A percentile compares a stretch with the other conserved stretches of the same genome.
These are phyloP conservation scores for Gnetum montanum DNA, from an alignment of 75 land plant species.

Conservation along the genomic window DNA sequence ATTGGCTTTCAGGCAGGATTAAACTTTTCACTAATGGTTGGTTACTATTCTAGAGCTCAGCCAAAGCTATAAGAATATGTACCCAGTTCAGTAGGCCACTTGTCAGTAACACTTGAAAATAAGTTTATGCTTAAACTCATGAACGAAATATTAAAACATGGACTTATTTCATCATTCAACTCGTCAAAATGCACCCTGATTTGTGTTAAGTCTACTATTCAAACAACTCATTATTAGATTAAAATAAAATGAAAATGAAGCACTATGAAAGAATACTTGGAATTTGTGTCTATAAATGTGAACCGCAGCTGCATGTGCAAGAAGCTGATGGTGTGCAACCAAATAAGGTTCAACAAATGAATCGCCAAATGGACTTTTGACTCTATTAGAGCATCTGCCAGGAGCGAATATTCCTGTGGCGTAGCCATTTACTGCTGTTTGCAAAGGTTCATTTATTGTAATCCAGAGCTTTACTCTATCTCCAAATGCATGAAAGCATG, in stretches of 20 bases:
- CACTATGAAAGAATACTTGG: conserved; percentile 57
- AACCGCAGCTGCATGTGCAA: conserved; percentile 76
- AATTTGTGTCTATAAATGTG: conserved; percentile 53
- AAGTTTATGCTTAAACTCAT: too few species aligned
- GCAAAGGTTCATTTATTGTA: conserved; percentile 81
- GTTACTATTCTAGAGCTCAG: too few species aligned
- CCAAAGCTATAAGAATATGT: too few species aligned
- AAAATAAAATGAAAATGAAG: too few species aligned
- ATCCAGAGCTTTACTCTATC: conserved; percentile 89
- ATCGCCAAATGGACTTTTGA: conserved; percentile 9
- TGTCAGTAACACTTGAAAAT: too few species aligned
- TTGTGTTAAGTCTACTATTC: neutral
- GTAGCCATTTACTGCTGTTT: conserved; percentile 67
- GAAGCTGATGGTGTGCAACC: conserved; percentile 56
- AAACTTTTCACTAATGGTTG: too few species aligned
- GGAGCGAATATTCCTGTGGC: conserved; percentile 66
- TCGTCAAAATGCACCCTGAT: too few species aligned
- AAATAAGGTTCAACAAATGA: conserved; percentile 50
- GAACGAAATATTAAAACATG: too few species aligned
- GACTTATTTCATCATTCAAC: too few species aligned
- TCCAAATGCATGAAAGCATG: conserved; percentile 67
- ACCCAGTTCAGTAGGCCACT: too few species aligned
- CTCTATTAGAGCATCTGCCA: conserved; percentile 43
- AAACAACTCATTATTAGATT: neutral
- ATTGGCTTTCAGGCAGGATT: too few species aligned